Evolutionary conservation across 257 asterid species (phyloP).

Genomic region (Solanum pimpinellifolium): DNA sequence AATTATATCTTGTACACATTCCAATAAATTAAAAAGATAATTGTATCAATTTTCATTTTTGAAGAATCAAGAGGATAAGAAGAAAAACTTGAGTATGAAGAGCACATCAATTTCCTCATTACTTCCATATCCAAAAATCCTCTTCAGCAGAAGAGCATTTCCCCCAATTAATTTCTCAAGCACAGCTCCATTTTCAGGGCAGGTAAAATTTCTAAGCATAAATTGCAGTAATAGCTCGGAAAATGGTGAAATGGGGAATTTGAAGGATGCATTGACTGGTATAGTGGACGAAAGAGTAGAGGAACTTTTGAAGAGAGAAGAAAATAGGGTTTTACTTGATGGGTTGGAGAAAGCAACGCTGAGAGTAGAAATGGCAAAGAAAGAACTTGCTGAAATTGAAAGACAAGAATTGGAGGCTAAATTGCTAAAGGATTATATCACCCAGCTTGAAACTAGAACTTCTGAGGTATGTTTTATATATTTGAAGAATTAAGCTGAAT

Average conservation of each 20-base stretch:
- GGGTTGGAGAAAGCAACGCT: slow-evolving; percentile 72
- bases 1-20: not conserved
- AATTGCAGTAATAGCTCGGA: slow-evolving; percentile 39
- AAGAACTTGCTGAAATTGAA: slow-evolving; percentile 64
- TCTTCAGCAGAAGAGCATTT: slow-evolving; percentile 5
- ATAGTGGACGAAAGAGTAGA: slow-evolving; percentile 70
- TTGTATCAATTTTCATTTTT: not conserved
- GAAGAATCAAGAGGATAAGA: not conserved
- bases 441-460: slow-evolving; percentile 62
- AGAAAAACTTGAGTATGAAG: slow-evolving; percentile 10
- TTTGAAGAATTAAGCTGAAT: not conserved
- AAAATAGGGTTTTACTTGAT: slow-evolving; percentile 56
- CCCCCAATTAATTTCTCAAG: slow-evolving; percentile 6
- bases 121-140: slow-evolving; percentile 5
- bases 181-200: not conserved
- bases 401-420: slow-evolving; percentile 73
- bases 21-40: not conserved
- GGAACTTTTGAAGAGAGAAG: slow-evolving; percentile 59
- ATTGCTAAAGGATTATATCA: slow-evolving; percentile 41
- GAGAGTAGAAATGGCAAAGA: slow-evolving; percentile 70
- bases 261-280: slow-evolving; percentile 50
- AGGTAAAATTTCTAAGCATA: slow-evolving; percentile 7
- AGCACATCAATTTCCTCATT: slow-evolving; percentile 19
- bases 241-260: slow-evolving; percentile 3
- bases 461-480: slow-evolving; percentile 34